Evolutionary conservation across 805 yeast genomes (phyloP).

Genomic region (Hemisphaericaspora nanyangensis): DNA sequence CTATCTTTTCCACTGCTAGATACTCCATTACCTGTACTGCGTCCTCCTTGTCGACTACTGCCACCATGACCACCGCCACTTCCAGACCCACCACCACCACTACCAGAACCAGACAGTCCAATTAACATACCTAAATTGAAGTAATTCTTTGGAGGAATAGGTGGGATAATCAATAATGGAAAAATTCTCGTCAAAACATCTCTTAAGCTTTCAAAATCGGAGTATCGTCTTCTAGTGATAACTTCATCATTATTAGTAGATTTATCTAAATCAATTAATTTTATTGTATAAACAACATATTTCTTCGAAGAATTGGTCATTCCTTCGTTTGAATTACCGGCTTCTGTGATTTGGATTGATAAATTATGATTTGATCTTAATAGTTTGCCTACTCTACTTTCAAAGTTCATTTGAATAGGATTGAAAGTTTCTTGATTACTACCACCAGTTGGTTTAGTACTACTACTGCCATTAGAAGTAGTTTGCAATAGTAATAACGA

Average conservation of each 20-base stretch:
- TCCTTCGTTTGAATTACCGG: constrained; percentile 83
- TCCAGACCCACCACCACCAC: neutral
- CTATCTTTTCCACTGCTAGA: neutral
- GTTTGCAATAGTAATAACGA: constrained; percentile 28
- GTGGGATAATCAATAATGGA: constrained; percentile 85
- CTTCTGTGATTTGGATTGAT: constrained; percentile 59
- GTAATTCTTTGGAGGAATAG: constrained; percentile 67
- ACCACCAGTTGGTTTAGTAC: constrained; percentile 3
- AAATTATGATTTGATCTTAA: constrained; percentile 26
- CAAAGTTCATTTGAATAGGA: constrained; percentile 29
- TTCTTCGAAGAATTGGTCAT: constrained; percentile 52
- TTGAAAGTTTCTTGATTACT: constrained; percentile 15
- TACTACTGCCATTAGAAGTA: constrained; percentile 6
- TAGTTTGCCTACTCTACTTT: constrained; percentile 34
- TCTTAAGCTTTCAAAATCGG: constrained; percentile 86
- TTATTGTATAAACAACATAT: constrained; percentile 80
- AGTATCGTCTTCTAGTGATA: constrained; percentile 75
- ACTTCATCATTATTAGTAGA: constrained; percentile 38
- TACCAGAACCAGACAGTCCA: constrained; percentile 17
- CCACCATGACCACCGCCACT: constrained; percentile 22
- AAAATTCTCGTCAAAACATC: constrained; percentile 65
- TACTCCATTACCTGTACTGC: constrained; percentile 3
- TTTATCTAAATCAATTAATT: constrained; percentile 41
- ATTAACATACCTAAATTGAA: constrained; percentile 30
- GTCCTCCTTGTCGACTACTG: too few relatives aligned